Percentiles rank a stretch among this genome's conserved stretches.
phyloP scores from a whole-genome alignment of 2,329 filamentous ascomycete genomes.

The Diaporthe australafricana region DNA sequence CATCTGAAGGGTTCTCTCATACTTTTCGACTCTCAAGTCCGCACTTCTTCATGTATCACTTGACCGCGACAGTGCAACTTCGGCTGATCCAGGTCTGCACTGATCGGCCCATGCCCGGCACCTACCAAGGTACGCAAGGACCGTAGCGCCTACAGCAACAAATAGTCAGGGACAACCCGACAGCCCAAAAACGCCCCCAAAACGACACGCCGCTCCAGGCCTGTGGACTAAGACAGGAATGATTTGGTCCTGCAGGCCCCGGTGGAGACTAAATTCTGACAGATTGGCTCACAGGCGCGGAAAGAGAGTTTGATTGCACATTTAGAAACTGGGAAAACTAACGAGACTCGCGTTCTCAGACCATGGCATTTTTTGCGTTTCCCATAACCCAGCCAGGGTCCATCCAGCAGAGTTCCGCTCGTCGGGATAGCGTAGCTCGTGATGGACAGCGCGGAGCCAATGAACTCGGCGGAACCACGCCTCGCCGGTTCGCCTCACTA shows the following conservation, averaged over 20 bases:
- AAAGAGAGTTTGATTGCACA: conserved; percentile 4
- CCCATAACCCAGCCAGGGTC: conserved; percentile 21
- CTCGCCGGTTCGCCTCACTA: conserved; percentile 21
- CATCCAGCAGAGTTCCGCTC: conserved; percentile 19
- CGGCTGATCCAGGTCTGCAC: conserved; percentile 6
- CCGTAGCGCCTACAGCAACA: not conserved
- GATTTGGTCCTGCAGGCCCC: conserved; percentile 8
- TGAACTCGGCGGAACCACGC: conserved; percentile 6
- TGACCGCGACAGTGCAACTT: not conserved
- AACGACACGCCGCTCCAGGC: conserved; percentile 8
- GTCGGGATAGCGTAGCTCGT: conserved; percentile 25
- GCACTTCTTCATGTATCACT: not conserved
- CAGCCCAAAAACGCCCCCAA: not conserved
- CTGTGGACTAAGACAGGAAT: not conserved
- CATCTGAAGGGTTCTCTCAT: not conserved
- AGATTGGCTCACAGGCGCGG: conserved; percentile 12
- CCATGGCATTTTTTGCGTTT: conserved; percentile 11
- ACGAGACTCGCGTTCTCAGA: not conserved
- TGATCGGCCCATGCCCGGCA: not conserved
- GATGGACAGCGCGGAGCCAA: conserved; percentile 17
- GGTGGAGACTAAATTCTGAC: conserved; percentile 18
- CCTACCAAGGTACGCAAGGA: conserved; percentile 3
- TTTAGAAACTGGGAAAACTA: not conserved
- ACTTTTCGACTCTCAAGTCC: not conserved
- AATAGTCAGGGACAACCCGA: conserved; percentile 18